Evolutionary conservation across 306 rosid genomes (phyloP), one percentile per base, ranked within the genome.

Genomic region (Castanea crenata): DNA sequence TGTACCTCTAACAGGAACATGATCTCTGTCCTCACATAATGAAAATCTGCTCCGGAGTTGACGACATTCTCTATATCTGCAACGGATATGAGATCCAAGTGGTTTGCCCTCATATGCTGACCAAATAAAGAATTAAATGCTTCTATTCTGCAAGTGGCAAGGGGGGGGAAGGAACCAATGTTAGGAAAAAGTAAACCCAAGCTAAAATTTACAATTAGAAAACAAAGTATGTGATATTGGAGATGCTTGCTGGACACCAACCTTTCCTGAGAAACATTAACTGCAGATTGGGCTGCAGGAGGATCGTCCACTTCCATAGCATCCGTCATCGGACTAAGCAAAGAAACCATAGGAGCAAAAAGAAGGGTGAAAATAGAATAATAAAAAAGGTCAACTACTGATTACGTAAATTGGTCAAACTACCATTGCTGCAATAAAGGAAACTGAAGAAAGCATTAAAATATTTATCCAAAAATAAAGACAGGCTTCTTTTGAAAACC

Each of bases 101-200:
- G 99, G 70, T 93, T 88, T 70, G 88, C 73, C 20, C 88, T 92
- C 96, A 91, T 91, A 81, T 93, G 94, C 84, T 92, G 98, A 84
- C 91, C 93, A 83, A 96, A 89, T 18, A 85, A 80, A 79, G 97
- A 82, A 75, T 90, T 89, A 79, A 93, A 93, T 74, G 90, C 94
- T 85, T 86, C 91, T 9, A 85, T 83, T 89, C 99, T 96, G 93
- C 83, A 78, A 55, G 78, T 38, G 21, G 4, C 4, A 11, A 3
- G 46, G 62, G 15, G 65, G 27, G 58, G 20, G 41, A 10, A 49
- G 62, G 27, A 56, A 64, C 56, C 70, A 44, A 69, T 55, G 55
- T 81, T 35, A 77, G 69, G 79, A 81, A 57, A 71, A 55, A 10
- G 19, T 69, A 61, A 56, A 51, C 6, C 11, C 3, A 38, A 25